Evolutionary conservation across 176 grass and related monocot genomes (phyloP), one percentile per base, ranked within the genome.

Genomic region (Hordeum vulgare): DNA sequence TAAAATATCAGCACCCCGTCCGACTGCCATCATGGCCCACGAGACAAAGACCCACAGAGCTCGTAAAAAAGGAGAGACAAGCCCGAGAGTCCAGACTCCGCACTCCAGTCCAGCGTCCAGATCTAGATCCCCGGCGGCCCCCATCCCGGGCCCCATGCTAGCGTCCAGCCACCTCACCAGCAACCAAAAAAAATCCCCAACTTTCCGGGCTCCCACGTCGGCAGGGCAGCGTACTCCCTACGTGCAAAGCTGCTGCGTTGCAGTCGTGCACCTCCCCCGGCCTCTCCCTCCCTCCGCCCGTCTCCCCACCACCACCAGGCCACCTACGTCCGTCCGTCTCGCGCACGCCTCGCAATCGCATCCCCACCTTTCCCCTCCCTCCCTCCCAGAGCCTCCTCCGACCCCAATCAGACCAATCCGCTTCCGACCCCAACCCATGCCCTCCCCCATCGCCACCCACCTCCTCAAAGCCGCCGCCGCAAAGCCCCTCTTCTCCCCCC

Each of bases 401-500:
- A 36, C 29, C 40, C 57, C 67, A 47, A 75, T 51, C 59, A 61
- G 77, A 83, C 35, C 79, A 58, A 70, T 69, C 88, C 56, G 36
- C 37, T 41, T 15, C 67, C 27, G 14, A 8, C 23, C 56, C 70
- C 64, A 40, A 79, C 75, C 86, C 92, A 90, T 91, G 86, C 80
- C 79, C 79, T 72, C 74, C 58, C 77, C 67, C 85, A 66, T 84
- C 86, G 79, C 78, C 90, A 76, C 67, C 87, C 71, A 85, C 78
- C 66, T 94, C 86, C 82, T 72, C 83, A 89, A 78, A 84, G 81
- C 75, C 86, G 70, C 80, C 65, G 80, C 71, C 74, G 61, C 89
- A 78, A 89, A 84, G 63, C 71, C 87, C 77, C 80, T 84, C 70
- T 63, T 81, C 87, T 78, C 78, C 81, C 66, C 70, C 10, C 87